Evolutionary conservation across 768 basidiomycete genomes (phyloP).

Genomic region (Leccinum arenicola): DNA sequence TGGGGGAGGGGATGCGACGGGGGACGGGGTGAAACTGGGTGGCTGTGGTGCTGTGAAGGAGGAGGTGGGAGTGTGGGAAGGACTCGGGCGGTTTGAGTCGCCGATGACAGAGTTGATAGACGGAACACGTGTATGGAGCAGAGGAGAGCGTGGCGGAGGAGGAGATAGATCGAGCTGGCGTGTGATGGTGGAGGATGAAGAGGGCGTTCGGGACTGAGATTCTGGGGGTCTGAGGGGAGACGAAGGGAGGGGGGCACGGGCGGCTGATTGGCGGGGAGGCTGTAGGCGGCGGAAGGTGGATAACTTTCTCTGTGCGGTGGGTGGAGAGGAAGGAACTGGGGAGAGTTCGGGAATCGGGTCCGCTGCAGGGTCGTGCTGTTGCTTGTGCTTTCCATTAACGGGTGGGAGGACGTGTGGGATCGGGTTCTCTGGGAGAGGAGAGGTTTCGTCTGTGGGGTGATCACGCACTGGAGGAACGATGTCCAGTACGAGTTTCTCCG

Average conservation of each 20-base stretch:
- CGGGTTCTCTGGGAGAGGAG: neutral
- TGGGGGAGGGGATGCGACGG: constrained; percentile 22
- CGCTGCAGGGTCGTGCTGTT: constrained; percentile 4
- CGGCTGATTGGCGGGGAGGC: constrained; percentile 25
- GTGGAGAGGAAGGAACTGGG: constrained; percentile 2
- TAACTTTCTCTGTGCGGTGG: constrained; percentile 26
- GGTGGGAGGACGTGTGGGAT: neutral
- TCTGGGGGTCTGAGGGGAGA: constrained; percentile 36
- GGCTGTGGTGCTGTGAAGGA: constrained; percentile 11
- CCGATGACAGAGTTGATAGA: constrained; percentile 25
- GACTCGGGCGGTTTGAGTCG: constrained; percentile 2
- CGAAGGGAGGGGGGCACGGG: constrained; percentile 24
- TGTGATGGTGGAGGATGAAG: constrained; percentile 18
- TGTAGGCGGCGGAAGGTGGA: constrained; percentile 57
- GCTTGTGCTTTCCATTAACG: constrained; percentile 9
- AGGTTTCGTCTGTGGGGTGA: neutral
- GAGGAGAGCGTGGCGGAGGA: constrained; percentile 26
- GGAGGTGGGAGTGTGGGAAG: constrained; percentile 13
- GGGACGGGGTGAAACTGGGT: constrained; percentile 19
- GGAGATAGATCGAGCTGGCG: constrained; percentile 26
- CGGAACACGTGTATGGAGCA: constrained; percentile 30
- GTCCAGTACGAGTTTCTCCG: constrained; percentile 22
- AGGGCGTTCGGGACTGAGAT: constrained; percentile 16
- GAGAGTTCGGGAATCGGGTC: constrained; percentile 10
- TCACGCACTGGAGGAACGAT: neutral